Base-by-base conservation (phyloP, 2,329 filamentous ascomycete species). In the Aspergillus arachidicola region DNA sequence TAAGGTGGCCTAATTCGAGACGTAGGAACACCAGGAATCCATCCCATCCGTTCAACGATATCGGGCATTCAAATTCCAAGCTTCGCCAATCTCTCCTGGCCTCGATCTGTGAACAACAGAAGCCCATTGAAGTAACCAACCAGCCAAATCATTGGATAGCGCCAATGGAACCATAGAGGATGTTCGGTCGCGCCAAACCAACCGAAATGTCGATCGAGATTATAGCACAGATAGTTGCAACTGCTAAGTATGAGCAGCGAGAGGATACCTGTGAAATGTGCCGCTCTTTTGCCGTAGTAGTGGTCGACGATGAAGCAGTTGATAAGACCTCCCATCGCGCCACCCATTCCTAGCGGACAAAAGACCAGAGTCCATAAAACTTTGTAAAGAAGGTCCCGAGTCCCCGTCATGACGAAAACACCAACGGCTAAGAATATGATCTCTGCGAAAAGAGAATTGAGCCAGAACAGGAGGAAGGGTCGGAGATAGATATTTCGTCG, bases 301-400 rank as follows among this genome's bases (percentile, higher is more conserved):
- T 64, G 57, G 34, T 68, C 66, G 6, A 68, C 66, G 19, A 68
- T 55, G 32, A 68, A 67, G 55, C 4, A 58, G 36, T 64, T 68
- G 4, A 54, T 65, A 0, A 66, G 34, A 1, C 63, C 58, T 1
- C 65, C 65, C 64, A 67, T 62, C 1, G 64, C 57, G 2, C 65
- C 63, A 23, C 64, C 64, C 65, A 67, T 67, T 1, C 65, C 65
- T 0, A 66, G 53, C 0, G 64, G 65, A 43, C 65, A 66, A 26
- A 66, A 58, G 3, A 67, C 61, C 4, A 67, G 21, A 1, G 65
- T 67, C 65, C 65, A 67, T 26, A 64, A 57, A 26, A 63, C 50
- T 30, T 67, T 67, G 23, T 66, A 66, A 9, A 64, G 28, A 1
- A 67, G 51, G 10, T 67, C 65, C 2, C 51, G 65, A 3, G 58